These are phyloP conservation scores for Ulota crispa DNA, from an alignment of 225 moss, liverwort and hornwort genomes.

Conservation along the genomic window DNA sequence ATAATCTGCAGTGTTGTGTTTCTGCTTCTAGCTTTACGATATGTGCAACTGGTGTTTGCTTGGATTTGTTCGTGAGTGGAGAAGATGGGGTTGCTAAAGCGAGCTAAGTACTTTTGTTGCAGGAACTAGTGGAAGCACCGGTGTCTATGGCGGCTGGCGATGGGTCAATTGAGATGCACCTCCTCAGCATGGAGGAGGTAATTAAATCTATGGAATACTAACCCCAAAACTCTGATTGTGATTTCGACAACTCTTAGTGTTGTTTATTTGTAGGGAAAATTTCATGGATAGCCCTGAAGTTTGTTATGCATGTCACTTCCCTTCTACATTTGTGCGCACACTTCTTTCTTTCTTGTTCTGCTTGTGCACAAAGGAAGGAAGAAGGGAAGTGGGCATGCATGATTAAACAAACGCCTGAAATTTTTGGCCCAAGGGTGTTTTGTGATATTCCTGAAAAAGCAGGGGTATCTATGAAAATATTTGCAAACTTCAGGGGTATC, in stretches of 20 bases:
- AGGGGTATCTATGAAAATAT: too few relatives aligned
- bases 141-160: slow-evolving; percentile 4
- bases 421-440: too few relatives aligned
- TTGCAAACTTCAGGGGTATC: too few relatives aligned
- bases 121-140: slow-evolving; percentile 13
- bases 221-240: not conserved
- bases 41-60: not conserved
- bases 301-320: too few relatives aligned
- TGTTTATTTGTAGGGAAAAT: not conserved
- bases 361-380: too few relatives aligned
- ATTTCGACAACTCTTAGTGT: not conserved
- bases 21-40: not conserved
- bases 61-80: not conserved
- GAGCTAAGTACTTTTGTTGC: not conserved
- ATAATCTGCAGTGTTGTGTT: not conserved
- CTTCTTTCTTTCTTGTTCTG: too few relatives aligned
- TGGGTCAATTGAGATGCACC: slow-evolving; percentile 2
- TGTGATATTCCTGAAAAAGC: too few relatives aligned
- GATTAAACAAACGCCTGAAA: too few relatives aligned
- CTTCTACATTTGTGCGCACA: too few relatives aligned
- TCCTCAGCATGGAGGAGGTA: slow-evolving; percentile 37
- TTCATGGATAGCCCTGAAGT: too few relatives aligned
- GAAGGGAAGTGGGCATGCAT: too few relatives aligned
- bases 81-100: not conserved
- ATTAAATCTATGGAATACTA: not conserved